Conservation (phyloP, 1,284 basidiomycete genomes). For the Vanrija pseudolonga region DNA sequence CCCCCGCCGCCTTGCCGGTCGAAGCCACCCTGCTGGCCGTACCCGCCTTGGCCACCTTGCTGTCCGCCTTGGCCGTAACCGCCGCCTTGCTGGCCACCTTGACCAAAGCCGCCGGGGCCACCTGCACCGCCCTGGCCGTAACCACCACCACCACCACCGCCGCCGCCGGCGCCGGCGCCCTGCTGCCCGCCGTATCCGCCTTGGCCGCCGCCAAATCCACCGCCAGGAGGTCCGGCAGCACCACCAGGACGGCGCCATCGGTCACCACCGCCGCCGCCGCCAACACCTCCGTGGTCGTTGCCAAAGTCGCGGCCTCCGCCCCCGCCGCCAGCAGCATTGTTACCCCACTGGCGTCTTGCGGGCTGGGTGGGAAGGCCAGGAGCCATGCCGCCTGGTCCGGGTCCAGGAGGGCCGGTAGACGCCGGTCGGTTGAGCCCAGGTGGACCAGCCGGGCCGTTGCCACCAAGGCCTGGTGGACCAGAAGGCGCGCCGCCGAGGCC, state of each 20-base stretch:
- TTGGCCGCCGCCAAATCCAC: conserved; percentile 19
- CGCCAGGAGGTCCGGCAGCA: not conserved
- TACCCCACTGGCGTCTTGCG: conserved; percentile 3
- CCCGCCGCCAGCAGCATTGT: not conserved
- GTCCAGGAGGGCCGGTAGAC: no score
- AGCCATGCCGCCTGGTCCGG: not conserved
- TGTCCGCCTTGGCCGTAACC: not conserved
- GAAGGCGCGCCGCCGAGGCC: conserved; percentile 3
- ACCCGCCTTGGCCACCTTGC: not conserved
- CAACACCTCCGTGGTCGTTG: conserved; percentile 17
- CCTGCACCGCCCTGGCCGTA: not conserved
- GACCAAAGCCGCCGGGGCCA: not conserved
- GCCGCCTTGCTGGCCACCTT: not conserved
- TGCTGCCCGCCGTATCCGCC: conserved; percentile 8
- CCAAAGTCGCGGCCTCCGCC: conserved; percentile 4
- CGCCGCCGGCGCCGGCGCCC: not conserved
- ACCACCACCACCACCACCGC: no score
- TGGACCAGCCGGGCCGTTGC: not conserved
- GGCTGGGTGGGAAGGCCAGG: not conserved
- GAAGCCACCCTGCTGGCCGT: not conserved
- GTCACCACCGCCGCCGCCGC: conserved; percentile 33
- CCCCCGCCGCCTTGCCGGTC: not conserved
- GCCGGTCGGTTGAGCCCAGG: not conserved
- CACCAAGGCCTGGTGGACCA: conserved; percentile 1
- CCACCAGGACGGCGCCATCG: not conserved